Evolutionary conservation across 2,329 filamentous ascomycete species (phyloP), one percentile per base, ranked within the genome.

Genomic region (Endothia cerciana): DNA sequence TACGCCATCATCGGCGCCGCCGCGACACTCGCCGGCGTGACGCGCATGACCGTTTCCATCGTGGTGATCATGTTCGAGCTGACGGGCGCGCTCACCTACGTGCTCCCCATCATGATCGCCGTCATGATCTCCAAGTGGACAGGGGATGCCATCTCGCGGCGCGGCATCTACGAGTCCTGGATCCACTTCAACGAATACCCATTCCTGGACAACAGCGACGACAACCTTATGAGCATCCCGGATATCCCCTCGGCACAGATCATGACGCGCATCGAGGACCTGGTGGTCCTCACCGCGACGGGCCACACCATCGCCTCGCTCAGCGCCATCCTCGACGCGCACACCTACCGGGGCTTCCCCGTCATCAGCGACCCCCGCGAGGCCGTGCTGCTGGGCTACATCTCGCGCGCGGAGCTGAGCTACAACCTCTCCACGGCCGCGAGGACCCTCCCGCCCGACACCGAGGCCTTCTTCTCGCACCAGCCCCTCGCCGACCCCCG

Each of bases 1-100:
- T 99, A 99, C 75, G 95, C 95, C 69, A 97, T 99, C 72, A 91
- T 99, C 68, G 95, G 95, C 41, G 95, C 95, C 0, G 94, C 95
- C 0, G 94, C 95, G 4, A 93, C 94, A n/a, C 87, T 99, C 1
- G 92, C 92, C 6, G 95, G 95, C 58, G 93, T 96, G 43, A 98
- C 94, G 22, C 88, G 94, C 71, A 96, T 99, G 89, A 99, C 95
- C 0, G 93, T 97, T 13, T 97, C 94, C 15, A 97, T 99, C 71
- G 94, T 99, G 4, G 95, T 98, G 73, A 99, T 99, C 80, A 97
- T 97, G 91, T 99, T 99, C 74, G 95, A 99, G 81, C 89, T 99
- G 64, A 99, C 95, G 0, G 95, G 95, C 62, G 95, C 95, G 1
- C 85, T 99, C 36, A 97, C 93, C 0, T 98, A 98, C 75, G 94